Conservation (phyloP, 1,284 basidiomycete genomes). For the Cryptococcus sp. region DNA sequence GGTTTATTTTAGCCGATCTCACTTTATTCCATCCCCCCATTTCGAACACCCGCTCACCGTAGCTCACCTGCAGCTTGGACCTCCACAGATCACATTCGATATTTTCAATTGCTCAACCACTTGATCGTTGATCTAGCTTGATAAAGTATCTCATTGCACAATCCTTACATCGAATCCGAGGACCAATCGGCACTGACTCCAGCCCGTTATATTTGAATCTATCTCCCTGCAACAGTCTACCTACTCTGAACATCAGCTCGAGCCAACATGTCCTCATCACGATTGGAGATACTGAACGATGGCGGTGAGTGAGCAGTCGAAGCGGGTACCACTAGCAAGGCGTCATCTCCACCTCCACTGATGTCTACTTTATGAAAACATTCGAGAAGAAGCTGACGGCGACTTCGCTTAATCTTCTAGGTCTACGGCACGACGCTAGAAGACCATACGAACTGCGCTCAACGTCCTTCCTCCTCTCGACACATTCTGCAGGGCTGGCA, state of each 20-base stretch:
- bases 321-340: no score
- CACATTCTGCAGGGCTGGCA: conserved; percentile 62
- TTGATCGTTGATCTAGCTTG: not conserved
- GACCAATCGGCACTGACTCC: not conserved
- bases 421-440: conserved; percentile 81
- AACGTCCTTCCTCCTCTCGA: conserved; percentile 73
- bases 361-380: not conserved
- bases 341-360: no score
- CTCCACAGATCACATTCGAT: conserved; percentile 2
- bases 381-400: not conserved
- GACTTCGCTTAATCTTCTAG: conserved; percentile 22
- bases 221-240: no score
- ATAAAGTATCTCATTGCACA: not conserved
- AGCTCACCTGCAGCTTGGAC: not conserved
- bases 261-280: conserved; percentile 55
- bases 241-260: not conserved
- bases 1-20: no score
- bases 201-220: no score
- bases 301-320: conserved; percentile 61
- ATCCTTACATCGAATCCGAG: not conserved
- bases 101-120: not conserved
- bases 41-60: no score
- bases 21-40: no score
- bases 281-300: conserved; percentile 85
- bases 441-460: conserved; percentile 86